A percentile compares a stretch with the other conserved stretches of the same genome.
phyloP scores from a whole-genome alignment of 352 stramenopile species.

The Phytophthora sojae region DNA sequence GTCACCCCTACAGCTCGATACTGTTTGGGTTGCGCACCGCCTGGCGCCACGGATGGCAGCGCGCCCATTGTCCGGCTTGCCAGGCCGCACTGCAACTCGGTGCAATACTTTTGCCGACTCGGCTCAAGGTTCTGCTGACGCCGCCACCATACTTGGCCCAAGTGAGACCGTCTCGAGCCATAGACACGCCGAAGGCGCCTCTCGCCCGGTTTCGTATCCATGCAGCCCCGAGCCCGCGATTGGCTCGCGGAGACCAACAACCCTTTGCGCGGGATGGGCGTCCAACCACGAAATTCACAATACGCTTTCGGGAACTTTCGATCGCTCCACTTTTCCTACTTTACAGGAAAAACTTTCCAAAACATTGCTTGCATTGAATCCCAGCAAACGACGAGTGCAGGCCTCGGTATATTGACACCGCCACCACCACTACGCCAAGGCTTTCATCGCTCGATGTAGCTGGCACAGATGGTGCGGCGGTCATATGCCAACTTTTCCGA shows the following conservation, averaged over 20 bases:
- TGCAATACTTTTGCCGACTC: conserved; percentile 25
- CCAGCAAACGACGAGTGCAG: no score
- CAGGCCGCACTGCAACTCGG: conserved; percentile 15
- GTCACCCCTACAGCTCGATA: conserved; percentile 12
- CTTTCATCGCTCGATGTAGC: background rate
- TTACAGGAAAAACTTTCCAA: background rate
- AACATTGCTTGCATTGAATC: background rate
- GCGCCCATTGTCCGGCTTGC: conserved; percentile 9
- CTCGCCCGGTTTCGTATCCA: conserved; percentile 27
- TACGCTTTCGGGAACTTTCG: conserved; percentile 3
- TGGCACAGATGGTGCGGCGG: conserved; percentile 14
- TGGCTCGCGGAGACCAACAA: conserved; percentile 4
- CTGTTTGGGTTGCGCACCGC: background rate
- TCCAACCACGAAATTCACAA: background rate
- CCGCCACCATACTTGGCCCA: conserved; percentile 9
- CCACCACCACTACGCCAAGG: background rate
- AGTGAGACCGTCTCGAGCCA: conserved; percentile 8
- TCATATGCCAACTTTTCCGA: conserved; percentile 13
- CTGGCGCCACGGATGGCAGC: conserved; percentile 1
- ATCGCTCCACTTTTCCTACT: background rate
- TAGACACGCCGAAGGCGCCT: conserved; percentile 24
- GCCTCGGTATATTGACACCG: background rate
- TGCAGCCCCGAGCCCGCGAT: conserved; percentile 26
- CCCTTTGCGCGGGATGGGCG: conserved; percentile 22
- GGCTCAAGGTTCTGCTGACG: conserved; percentile 5